Conservation (phyloP, 352 stramenopile genomes). For the Globisporangium middletonii region DNA sequence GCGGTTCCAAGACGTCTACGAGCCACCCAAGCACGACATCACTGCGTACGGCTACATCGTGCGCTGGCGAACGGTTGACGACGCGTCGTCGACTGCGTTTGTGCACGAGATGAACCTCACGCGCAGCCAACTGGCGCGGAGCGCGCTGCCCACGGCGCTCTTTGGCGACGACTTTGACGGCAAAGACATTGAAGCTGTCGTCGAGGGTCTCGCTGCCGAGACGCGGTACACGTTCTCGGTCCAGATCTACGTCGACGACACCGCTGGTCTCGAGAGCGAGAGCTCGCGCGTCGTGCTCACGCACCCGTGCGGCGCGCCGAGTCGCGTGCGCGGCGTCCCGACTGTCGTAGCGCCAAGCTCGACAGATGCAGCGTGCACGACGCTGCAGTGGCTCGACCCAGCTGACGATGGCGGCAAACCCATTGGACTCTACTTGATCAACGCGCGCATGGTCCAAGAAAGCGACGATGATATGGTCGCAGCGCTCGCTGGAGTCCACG, state of each 20-base stretch:
- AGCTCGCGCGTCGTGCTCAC: constrained; percentile 42
- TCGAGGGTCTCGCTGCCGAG: constrained; percentile 44
- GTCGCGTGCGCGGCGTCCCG: constrained; percentile 34
- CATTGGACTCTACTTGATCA: constrained; percentile 41
- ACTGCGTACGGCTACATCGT: constrained; percentile 66
- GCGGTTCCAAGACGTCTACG: constrained; percentile 73
- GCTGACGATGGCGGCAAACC: constrained; percentile 46
- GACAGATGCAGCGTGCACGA: constrained; percentile 21
- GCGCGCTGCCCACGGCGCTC: constrained; percentile 46
- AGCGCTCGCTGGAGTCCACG: constrained; percentile 15
- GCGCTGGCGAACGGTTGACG: constrained; percentile 31
- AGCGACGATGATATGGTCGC: constrained; percentile 8
- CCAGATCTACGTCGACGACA: constrained; percentile 57
- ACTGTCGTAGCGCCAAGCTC: constrained; percentile 1
- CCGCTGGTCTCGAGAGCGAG: constrained; percentile 41
- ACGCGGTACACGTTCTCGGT: constrained; percentile 68
- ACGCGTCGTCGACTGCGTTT: background rate
- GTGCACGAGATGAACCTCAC: constrained; percentile 45
- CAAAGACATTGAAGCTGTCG: constrained; percentile 57
- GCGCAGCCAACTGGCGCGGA: constrained; percentile 41
- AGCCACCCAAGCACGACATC: constrained; percentile 53
- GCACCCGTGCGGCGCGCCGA: constrained; percentile 29
- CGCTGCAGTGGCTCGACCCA: constrained; percentile 50
- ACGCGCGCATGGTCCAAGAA: constrained; percentile 11
- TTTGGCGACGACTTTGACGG: constrained; percentile 80